Conservation (phyloP, 2,329 filamentous ascomycete genomes). For the Exophiala spinifera region DNA sequence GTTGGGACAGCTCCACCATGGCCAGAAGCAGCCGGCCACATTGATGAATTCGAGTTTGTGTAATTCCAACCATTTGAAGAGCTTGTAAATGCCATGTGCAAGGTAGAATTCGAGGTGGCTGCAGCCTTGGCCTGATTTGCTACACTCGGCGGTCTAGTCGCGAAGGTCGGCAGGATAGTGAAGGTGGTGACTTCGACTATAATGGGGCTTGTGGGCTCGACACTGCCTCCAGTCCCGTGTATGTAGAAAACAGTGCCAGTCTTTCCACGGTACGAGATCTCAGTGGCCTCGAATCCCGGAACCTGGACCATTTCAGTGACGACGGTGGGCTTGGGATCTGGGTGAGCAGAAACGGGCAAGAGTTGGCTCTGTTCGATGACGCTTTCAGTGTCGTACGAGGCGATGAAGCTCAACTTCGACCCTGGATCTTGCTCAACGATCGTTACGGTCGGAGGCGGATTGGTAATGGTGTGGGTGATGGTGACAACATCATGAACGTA, state of each 20-base stretch:
- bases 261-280: conserved; percentile 13
- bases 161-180: conserved; percentile 11
- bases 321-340: conserved; percentile 11
- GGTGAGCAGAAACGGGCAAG: conserved; percentile 14
- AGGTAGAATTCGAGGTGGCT: not conserved
- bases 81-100: conserved; percentile 14
- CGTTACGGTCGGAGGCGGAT: conserved; percentile 21
- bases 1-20: not conserved
- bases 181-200: conserved; percentile 15
- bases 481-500: conserved; percentile 11
- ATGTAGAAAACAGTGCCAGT: conserved; percentile 21
- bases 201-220: conserved; percentile 7
- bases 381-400: conserved; percentile 19
- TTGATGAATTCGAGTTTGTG: conserved; percentile 8
- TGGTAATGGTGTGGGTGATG: conserved; percentile 16
- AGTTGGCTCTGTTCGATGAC: conserved; percentile 20
- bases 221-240: conserved; percentile 9
- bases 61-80: conserved; percentile 18
- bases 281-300: conserved; percentile 26
- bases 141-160: not conserved
- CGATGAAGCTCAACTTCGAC: conserved; percentile 19
- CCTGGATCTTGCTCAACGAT: conserved; percentile 25
- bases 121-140: conserved; percentile 2
- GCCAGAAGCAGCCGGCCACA: conserved; percentile 1
- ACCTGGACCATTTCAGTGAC: conserved; percentile 22